Base-by-base conservation (phyloP, 441 rosid genomes). In the Corymbia calophylla region DNA sequence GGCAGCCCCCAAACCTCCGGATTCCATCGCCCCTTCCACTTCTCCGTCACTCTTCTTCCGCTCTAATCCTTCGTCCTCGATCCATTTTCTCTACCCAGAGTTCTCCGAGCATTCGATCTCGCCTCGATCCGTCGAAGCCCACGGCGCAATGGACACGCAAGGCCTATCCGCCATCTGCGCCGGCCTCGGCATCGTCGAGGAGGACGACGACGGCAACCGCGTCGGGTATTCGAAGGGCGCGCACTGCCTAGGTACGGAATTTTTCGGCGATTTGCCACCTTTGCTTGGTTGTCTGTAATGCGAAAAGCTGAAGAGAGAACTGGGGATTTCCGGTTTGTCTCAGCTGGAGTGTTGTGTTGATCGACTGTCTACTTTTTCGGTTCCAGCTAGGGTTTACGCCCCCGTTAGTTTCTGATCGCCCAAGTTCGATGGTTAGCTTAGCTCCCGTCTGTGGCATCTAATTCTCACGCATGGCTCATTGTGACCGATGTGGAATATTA, bases 81-180 rank as follows among this genome's bases (percentile, higher is more conserved):
- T 58, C 70, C 9, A 31, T 66, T 29, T 39, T 55, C 51, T 58
- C 62, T 10, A 4, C 17, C 53, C 62, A 66, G 11, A 32, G 48
- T 35, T 48, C 86, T 58, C 87, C 25, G 12, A 77, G 39, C 81
- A 39, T 62, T 89, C 88, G 16, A 56, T 32, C 56, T 25, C 53
- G 9, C 29, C 51, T 73, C 51, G 84, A 60, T 77, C 90, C 5
- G 15, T 35, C 35, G 53, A 70, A 47, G 68, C 80, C n/a, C 48
- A 58, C 27, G 92, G 90, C 88, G 70, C 13, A 6, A 94, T 94
- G 95, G 96, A 95, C 87, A 92, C 92, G 93, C 95, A 94, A 89
- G 99, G 96, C 14, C 91, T 97, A 91, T 95, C 99, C 27, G 90
- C 89, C 53, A 94, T 95, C 91, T 97, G 99, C 90, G 95, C 95